Evolutionary conservation across 2,329 filamentous ascomycete genomes (phyloP).

Genomic region (Pyricularia sp.): DNA sequence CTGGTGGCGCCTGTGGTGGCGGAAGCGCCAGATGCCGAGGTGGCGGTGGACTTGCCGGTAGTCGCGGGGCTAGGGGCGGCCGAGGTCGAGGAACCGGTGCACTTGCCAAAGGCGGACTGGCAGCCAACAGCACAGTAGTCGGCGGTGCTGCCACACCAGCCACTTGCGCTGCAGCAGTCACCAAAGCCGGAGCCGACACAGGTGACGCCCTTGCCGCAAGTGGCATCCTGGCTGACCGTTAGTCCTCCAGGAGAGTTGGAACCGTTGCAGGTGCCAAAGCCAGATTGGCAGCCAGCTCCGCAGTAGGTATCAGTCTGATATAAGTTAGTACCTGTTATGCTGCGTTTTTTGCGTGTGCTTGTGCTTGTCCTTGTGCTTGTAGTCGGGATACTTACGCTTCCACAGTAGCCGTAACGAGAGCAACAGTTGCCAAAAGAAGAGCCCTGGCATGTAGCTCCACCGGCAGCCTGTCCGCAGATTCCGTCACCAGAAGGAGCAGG

Average conservation of each 20-base stretch:
- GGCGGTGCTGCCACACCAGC: constrained; percentile 9
- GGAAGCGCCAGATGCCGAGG: too few relatives aligned
- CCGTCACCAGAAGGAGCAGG: too few relatives aligned
- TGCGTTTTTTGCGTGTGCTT: too few relatives aligned
- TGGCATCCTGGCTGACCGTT: constrained; percentile 6
- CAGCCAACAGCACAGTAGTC: constrained; percentile 12
- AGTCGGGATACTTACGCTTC: too few relatives aligned
- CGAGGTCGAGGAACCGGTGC: constrained; percentile 3
- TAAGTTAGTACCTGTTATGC: too few relatives aligned
- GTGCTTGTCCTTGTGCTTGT: too few relatives aligned
- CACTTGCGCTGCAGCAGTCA: constrained; percentile 8
- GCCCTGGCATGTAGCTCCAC: too few relatives aligned
- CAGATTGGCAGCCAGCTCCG: not conserved
- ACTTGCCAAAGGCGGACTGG: constrained; percentile 8
- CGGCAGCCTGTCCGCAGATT: too few relatives aligned
- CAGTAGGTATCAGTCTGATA: not conserved
- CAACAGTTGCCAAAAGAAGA: too few relatives aligned
- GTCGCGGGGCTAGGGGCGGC: not conserved
- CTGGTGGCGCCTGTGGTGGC: not conserved
- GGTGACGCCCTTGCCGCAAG: not conserved
- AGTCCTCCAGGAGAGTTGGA: not conserved
- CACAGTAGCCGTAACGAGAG: too few relatives aligned
- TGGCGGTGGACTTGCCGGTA: too few relatives aligned
- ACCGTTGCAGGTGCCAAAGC: not conserved
- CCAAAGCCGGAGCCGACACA: constrained; percentile 4